Evolutionary conservation across 495 filamentous ascomycete genomes (phyloP), one percentile per base, ranked within the genome.

Genomic region (Daldinia concentrica): DNA sequence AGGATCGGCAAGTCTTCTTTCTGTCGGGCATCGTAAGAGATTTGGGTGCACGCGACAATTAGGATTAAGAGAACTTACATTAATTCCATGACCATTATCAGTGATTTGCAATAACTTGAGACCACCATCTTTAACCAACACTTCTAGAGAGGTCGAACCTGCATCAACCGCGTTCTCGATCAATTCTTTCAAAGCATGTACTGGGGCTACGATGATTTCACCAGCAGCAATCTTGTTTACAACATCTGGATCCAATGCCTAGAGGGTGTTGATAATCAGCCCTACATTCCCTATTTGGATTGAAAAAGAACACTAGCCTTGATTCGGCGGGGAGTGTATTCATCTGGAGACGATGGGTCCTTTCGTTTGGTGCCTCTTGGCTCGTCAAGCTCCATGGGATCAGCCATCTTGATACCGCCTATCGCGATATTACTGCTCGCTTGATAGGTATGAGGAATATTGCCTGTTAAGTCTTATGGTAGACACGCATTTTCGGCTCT

Each of bases 181-280:
- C 52, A 99, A 83, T 79, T 99, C 96, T 82, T 99, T 99, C 32
- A 99, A 81, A 19, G 96, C 96, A 77, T 99, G 93, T 65, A 98
- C 94, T 24, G 96, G 96, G 11, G 96, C 95, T 58, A 98, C 93
- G 58, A 99, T 98, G 68, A 98, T 99, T 77, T 99, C 96, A 15
- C 96, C 96, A n/a, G 96, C 96, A 7, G 96, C 96, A 73, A 99
- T 99, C 81, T 98, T 98, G 82, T 98, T 98, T 64, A 98, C 93
- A 43, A 99, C 96, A 84, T 97, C 93, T 75, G 92, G 91, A 77
- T 97, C 92, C 17, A 99, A 88, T 29, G 94, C 90, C 92, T 97
- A 59, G 7, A 56, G 0, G 15, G 29, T 14, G 41, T 64, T 9
- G 12, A 61, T 56, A 39, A 64, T 76, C 45, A 78, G 74, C 56